Conservation (phyloP, 305 asterid genomes). For the Rubia tinctorum region DNA sequence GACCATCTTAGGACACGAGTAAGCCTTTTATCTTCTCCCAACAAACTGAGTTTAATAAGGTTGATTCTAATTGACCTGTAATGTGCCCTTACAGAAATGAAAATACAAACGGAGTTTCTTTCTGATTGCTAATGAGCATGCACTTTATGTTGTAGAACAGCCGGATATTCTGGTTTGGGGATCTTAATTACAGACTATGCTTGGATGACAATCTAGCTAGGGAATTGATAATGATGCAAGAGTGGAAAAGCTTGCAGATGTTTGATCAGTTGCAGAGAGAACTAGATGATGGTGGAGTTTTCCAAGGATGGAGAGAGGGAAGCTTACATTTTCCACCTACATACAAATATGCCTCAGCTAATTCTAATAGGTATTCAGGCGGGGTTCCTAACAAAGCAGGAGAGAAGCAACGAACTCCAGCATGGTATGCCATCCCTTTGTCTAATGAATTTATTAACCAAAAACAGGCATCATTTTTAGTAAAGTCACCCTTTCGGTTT, state of each 20-base stretch:
- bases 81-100: not conserved
- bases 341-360: slow-evolving; percentile 78
- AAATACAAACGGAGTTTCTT: not conserved
- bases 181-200: slow-evolving; percentile 88
- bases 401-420: slow-evolving; percentile 96
- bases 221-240: slow-evolving; percentile 57
- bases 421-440: slow-evolving; percentile 56
- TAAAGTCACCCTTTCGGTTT: not conserved
- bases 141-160: slow-evolving; percentile 49
- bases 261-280: slow-evolving; percentile 83
- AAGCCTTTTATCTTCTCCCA: slow-evolving; percentile 38
- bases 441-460: not conserved
- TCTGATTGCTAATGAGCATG: not conserved
- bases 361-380: slow-evolving; percentile 80
- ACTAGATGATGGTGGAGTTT: slow-evolving; percentile 72
- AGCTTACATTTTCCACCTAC: slow-evolving; percentile 88
- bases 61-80: no score
- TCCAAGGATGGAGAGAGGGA: slow-evolving; percentile 94
- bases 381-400: slow-evolving; percentile 67
- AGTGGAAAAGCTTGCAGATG: slow-evolving; percentile 71
- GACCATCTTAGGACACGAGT: slow-evolving; percentile 89
- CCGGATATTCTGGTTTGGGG: slow-evolving; percentile 94
- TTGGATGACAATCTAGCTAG: slow-evolving; percentile 79
- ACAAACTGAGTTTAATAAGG: no score
- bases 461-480: not conserved